Evolutionary conservation across 2,329 filamentous ascomycete species (phyloP), one percentile per base, ranked within the genome.

Genomic region (Pleochaeta shiraiana): DNA sequence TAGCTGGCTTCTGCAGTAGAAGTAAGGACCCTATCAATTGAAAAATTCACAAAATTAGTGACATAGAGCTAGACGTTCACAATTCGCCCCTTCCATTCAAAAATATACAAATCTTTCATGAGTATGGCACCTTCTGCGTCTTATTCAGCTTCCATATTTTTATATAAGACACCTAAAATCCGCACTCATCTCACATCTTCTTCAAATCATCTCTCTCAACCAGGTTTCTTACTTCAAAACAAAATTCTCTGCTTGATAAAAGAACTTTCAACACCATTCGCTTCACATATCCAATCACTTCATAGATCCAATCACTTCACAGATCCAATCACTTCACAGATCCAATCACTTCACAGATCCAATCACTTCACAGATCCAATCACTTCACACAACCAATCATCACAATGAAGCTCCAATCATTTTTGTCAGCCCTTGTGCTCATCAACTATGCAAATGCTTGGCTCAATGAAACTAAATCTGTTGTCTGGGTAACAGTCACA

Each of bases 401-500:
- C 68, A 61, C 28, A 59, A 73, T 73, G 71, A 70, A 70, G 68
- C 66, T 66, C 65, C 63, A 68, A 60, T 66, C 67, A 64, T 63
- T 71, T 64, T 65, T 70, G 67, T 63, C 69, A 68, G 74, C 67
- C 63, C 65, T 73, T 65, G 70, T 72, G 65, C 68, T 72, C 64
- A 65, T 69, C 55, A 67, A 71, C 39, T 69, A 67, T 55, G 69
- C 66, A 50, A 66, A 67, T 28, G 70, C 68, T 31, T 67, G 65
- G 65, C 45, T 59, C 64, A 71, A 71, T 57, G 66, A 65, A 26
- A 70, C 70, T 28, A 21, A 53, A 12, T 21, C 47, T 3, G 66
- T 66, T 39, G 65, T 66, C 24, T 72, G 68, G 64, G 72, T 71
- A 66, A 78, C 76, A 63, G 73, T 77, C 68, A 73, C 76, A 39